phyloP scores from a whole-genome alignment of 176 grass and related monocot species.

The Ensete glaucum region DNA sequence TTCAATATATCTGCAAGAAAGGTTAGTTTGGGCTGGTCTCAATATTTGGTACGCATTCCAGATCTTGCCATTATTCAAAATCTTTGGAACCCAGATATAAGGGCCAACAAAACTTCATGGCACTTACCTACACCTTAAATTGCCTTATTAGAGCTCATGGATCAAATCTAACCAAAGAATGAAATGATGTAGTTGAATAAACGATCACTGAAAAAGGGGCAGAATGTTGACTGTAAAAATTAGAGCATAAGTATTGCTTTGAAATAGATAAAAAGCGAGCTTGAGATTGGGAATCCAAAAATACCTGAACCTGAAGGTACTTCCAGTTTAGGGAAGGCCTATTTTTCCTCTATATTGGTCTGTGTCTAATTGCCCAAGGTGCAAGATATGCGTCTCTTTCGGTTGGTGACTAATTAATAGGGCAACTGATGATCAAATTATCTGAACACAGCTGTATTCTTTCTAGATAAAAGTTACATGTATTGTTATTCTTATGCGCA shows the following conservation, averaged over 20 bases:
- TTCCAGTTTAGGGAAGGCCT: too few species aligned
- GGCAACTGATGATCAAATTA: not conserved
- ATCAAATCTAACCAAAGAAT: not conserved
- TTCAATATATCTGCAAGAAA: slow-evolving; percentile 72
- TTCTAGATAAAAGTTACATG: not conserved
- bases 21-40: slow-evolving; percentile 14
- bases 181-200: too few species aligned
- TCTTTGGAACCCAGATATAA: not conserved
- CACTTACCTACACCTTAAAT: not conserved
- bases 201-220: too few species aligned
- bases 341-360: not conserved
- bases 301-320: too few species aligned
- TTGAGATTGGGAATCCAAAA: too few species aligned
- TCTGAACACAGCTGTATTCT: not conserved
- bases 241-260: too few species aligned
- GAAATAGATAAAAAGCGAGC: too few species aligned
- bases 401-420: too few species aligned
- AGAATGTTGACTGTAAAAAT: too few species aligned
- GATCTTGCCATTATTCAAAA: not conserved
- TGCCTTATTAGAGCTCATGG: not conserved
- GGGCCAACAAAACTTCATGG: not conserved
- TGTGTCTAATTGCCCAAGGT: not conserved
- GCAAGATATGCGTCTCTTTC: not conserved
- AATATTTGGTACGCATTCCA: not conserved
- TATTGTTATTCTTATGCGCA: not conserved